Base-by-base conservation (phyloP, 1,284 basidiomycete species). In the Porodaedalea pini region DNA sequence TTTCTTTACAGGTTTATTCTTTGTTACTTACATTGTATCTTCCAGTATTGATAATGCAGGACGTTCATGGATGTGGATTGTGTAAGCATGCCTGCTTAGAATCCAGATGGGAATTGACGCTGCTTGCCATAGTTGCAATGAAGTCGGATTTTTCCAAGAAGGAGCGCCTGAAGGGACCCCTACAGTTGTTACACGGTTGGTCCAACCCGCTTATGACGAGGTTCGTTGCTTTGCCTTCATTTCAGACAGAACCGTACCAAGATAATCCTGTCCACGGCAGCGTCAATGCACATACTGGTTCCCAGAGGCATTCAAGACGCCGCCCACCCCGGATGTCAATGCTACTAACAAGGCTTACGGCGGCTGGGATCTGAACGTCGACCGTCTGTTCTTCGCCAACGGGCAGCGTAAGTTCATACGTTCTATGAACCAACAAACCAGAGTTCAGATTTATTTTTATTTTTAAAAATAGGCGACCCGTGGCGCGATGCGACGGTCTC, bases 401-500 rank as follows among this genome's bases (percentile, higher is more conserved):
- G 85, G 85, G 41, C 69, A 75, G 47, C 80, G 86, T 86, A 63
- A 60, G 83, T 75, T 13, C n/a, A n/a, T n/a, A n/a, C n/a, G n/a
- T n/a, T n/a, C n/a, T n/a, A n/a, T n/a, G n/a, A n/a, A n/a, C n/a
- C n/a, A n/a, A n/a, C n/a, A n/a, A n/a, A n/a, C n/a, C n/a, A n/a
- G n/a, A n/a, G n/a, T n/a, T n/a, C n/a, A n/a, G n/a, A n/a, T n/a
- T n/a, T n/a, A n/a, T n/a, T n/a, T n/a, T n/a, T n/a, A n/a, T n/a
- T n/a, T n/a, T n/a, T n/a, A n/a, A n/a, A n/a, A n/a, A 43, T 39
- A 85, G 85, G 82, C 49, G 86, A 88, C 66, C 85, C 86, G n/a
- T 89, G 86, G 86, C 77, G 79, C 59, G 83, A 85, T 58, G 79
- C 80, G 5, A 88, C 86, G 0, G 71, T 86, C 13, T 87, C 86